Base-by-base conservation (phyloP, 2,329 filamentous ascomycete species). In the Bipolaris gigantea region DNA sequence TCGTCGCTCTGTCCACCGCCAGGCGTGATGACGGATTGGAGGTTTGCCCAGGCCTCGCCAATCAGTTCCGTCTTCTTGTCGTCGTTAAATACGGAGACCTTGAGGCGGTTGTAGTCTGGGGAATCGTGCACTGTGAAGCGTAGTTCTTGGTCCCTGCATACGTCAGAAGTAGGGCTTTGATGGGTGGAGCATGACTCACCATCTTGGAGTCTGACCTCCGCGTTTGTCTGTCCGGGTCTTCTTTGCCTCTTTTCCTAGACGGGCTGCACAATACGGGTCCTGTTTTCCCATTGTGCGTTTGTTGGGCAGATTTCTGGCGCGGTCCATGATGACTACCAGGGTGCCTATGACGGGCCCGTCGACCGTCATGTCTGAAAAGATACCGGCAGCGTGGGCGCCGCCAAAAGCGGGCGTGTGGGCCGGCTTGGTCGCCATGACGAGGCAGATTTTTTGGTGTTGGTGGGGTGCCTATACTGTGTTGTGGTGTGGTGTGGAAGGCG, bases 61-160 rank as follows among this genome's bases (percentile, higher is more conserved):
- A 99, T 97, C 61, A 99, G 76, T 63, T 99, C 94, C 0, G 93
- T 97, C 79, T 89, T 95, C 79, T 97, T 97, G 77, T 99, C 94
- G 69, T 99, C 94, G 72, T 96, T 97, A 79, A 99, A 99, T 5
- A 97, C 85, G 2, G 93, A 97, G 15, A 97, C 83, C 73, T 99
- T 99, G 53, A 99, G 83, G 72, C 92, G 90, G 76, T 91, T 92
- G 79, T 99, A 99, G 76, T 99, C 94, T 16, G 92, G 88, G 15
- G 92, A 97, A 70, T 97, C 92, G 81, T 97, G 93, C 15, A 99
- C 94, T 40, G 85, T 90, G 72, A 97, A 99, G 57, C 94, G 90
- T 40, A 99, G 84, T 75, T 99, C 94, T 76, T 97, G 91, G 74
- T 99, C 94, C 94, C 94, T 99, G 69, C 23, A 60, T 45, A 23